These are phyloP conservation scores for Carex kokanica DNA, from an alignment of 176 grass and related monocot species.

Conservation along the genomic window DNA sequence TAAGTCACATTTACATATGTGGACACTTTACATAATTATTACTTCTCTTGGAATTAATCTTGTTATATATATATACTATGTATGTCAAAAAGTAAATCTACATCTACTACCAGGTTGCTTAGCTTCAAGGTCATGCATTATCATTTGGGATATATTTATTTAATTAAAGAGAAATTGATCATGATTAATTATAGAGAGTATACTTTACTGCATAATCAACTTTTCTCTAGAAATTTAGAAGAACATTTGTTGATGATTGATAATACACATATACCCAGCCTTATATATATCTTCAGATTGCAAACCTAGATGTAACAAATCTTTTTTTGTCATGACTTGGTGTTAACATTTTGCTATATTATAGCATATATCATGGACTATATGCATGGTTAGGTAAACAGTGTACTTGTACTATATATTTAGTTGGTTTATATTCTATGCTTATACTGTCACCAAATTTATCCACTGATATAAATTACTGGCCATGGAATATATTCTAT, in stretches of 20 bases:
- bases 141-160: background rate
- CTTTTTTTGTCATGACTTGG: background rate
- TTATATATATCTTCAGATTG: background rate
- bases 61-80: background rate
- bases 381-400: background rate
- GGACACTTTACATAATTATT: slow-evolving; percentile 24
- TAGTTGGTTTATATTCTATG: background rate
- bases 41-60: slow-evolving; percentile 25
- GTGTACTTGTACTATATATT: background rate
- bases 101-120: slow-evolving; percentile 34
- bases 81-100: background rate
- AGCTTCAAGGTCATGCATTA: slow-evolving; percentile 43
- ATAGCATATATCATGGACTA: background rate
- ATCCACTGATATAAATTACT: background rate
- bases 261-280: background rate
- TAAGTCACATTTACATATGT: slow-evolving; percentile 19
- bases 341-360: background rate
- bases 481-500: background rate
- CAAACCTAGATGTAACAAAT: background rate
- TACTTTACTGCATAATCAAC: slow-evolving; percentile 5
- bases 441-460: background rate
- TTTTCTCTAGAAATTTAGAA: background rate
- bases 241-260: slow-evolving; percentile 9
- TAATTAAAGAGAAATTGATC: background rate
- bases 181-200: slow-evolving; percentile 7